A percentile compares a stretch with the other conserved stretches of the same genome.
These are phyloP conservation scores for Ocimum tenuiflorum DNA, from an alignment of 257 asterid species.

Conservation along the genomic window DNA sequence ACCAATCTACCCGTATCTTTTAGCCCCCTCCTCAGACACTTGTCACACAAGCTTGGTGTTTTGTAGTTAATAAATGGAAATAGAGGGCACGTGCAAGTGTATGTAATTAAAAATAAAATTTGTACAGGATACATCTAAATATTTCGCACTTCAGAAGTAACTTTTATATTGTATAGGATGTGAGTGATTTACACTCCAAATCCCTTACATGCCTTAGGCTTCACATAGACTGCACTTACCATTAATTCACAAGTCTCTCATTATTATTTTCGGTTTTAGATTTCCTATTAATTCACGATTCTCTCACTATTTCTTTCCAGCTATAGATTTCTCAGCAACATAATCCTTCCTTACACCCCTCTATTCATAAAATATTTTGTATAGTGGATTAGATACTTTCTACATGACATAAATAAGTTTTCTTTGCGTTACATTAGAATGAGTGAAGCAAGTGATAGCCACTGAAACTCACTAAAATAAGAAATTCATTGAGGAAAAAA, in stretches of 20 bases:
- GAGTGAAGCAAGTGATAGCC: neutral
- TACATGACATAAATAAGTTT: neutral
- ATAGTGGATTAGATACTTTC: neutral
- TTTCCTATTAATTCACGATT: neutral
- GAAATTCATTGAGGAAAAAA: neutral
- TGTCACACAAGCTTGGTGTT: neutral
- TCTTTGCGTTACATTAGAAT: neutral
- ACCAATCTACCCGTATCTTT: neutral
- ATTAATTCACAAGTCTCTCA: conserved; percentile 5
- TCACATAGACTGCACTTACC: neutral
- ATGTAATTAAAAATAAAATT: neutral
- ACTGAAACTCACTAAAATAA: conserved; percentile 6
- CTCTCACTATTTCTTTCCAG: neutral
- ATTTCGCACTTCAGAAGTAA: neutral
- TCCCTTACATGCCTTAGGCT: neutral
- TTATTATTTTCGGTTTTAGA: neutral
- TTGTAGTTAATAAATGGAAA: neutral
- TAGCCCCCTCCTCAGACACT: neutral
- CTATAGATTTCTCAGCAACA: neutral
- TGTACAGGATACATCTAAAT: too few species aligned
- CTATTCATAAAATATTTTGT: neutral
- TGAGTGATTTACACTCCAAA: neutral
- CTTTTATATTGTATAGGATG: neutral
- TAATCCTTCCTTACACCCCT: neutral
- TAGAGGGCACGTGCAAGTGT: neutral